A percentile compares a stretch with the other conserved stretches of the same genome.
Evolutionary conservation across 2,329 filamentous ascomycete species (phyloP).

Genomic region (Penicillium frequentans): DNA sequence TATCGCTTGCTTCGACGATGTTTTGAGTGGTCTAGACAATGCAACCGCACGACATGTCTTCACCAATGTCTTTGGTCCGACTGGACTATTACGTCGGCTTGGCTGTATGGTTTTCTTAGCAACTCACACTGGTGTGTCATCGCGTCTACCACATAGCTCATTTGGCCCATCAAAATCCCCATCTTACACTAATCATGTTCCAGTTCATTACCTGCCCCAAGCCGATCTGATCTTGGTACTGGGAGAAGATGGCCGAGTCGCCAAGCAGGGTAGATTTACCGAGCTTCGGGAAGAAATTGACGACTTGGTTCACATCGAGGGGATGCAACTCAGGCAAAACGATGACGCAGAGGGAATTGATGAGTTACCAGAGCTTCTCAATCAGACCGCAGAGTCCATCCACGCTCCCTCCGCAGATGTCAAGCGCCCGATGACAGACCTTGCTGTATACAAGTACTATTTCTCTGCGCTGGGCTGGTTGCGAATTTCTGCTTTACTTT

Average conservation of each 20-base stretch:
- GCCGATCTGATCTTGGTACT: background rate
- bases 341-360: background rate
- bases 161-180: background rate
- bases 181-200: background rate
- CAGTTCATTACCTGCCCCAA: background rate
- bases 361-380: background rate
- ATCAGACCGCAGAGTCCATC: background rate
- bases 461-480: constrained; percentile 20
- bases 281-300: background rate
- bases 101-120: constrained; percentile 46
- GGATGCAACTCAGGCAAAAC: background rate
- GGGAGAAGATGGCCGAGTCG: background rate
- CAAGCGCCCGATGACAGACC: constrained; percentile 3
- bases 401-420: background rate
- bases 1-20: constrained; percentile 46
- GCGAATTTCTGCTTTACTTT: constrained; percentile 12
- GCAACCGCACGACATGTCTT: constrained; percentile 41
- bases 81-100: constrained; percentile 43
- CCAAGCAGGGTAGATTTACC: background rate
- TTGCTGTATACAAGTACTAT: constrained; percentile 24
- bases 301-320: background rate
- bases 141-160: background rate
- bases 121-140: constrained; percentile 34
- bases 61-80: constrained; percentile 38
- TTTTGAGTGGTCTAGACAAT: constrained; percentile 43